Conservation (phyloP, 2,329 filamentous ascomycete species). For the Phyllosticta citrichinensis region DNA sequence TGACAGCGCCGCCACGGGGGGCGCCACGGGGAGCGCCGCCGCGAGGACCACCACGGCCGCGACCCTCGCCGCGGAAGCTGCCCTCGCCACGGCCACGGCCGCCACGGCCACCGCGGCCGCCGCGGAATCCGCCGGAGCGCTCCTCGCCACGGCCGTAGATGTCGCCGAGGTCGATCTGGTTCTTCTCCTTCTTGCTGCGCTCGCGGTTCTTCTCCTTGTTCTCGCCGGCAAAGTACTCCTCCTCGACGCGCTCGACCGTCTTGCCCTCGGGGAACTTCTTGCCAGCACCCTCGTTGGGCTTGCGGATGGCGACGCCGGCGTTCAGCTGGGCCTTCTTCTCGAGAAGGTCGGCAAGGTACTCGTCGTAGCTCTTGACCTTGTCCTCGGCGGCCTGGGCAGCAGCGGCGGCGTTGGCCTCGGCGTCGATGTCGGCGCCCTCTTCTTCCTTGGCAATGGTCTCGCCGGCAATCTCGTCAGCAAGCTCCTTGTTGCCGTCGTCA, state of each 20-base stretch:
- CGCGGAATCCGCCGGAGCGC: constrained; percentile 21
- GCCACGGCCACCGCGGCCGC: constrained; percentile 18
- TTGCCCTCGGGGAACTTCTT: constrained; percentile 92
- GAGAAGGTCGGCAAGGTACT: constrained; percentile 71
- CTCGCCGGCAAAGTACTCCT: constrained; percentile 67
- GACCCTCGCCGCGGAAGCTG: constrained; percentile 43
- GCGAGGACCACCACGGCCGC: constrained; percentile 37
- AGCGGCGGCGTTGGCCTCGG: constrained; percentile 31
- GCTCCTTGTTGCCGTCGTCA: constrained; percentile 69
- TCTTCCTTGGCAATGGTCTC: constrained; percentile 82
- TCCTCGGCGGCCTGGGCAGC: constrained; percentile 57
- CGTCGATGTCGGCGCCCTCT: constrained; percentile 52
- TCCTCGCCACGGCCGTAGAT: constrained; percentile 50
- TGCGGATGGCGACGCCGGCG: constrained; percentile 62
- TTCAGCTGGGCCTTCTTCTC: constrained; percentile 68
- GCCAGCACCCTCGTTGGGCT: constrained; percentile 87
- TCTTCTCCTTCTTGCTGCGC: constrained; percentile 88
- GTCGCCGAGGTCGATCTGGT: constrained; percentile 78
- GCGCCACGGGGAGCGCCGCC: constrained; percentile 26
- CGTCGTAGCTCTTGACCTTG: constrained; percentile 80
- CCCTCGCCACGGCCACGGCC: constrained; percentile 38
- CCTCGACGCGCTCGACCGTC: constrained; percentile 44
- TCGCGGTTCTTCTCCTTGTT: constrained; percentile 70
- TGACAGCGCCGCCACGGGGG: constrained; percentile 39
- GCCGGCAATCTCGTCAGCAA: constrained; percentile 83